Evolutionary conservation across 805 yeast genomes (phyloP).

Genomic region (Candida quercuum): DNA sequence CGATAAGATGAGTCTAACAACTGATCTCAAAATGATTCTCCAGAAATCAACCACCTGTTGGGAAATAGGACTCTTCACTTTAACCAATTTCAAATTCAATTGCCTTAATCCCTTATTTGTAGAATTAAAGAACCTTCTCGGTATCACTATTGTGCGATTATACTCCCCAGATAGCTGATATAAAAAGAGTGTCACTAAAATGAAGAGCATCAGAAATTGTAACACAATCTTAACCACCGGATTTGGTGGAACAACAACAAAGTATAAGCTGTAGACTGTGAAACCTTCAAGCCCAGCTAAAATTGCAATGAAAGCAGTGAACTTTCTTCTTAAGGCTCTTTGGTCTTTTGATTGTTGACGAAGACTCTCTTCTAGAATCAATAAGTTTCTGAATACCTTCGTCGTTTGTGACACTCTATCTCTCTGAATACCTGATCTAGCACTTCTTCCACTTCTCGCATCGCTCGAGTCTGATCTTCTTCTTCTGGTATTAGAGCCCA

Average conservation of each 20-base stretch:
- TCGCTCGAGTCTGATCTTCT: conserved; percentile 24
- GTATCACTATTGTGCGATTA: conserved; percentile 74
- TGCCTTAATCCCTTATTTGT: conserved; percentile 88
- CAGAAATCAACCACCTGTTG: conserved; percentile 31
- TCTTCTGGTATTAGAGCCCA: conserved; percentile 8
- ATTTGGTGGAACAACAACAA: conserved; percentile 33
- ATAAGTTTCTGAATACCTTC: conserved; percentile 72
- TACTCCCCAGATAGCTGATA: conserved; percentile 90
- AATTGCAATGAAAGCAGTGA: conserved; percentile 34
- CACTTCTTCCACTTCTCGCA: conserved; percentile 16
- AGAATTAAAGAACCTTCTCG: conserved; percentile 71
- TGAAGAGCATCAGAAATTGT: conserved; percentile 54
- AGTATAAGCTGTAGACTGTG: conserved; percentile 33
- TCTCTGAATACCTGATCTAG: conserved; percentile 20
- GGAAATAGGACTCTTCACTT: conserved; percentile 39
- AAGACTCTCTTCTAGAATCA: conserved; percentile 81
- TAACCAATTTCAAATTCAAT: conserved; percentile 71
- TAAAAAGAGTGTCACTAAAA: conserved; percentile 61
- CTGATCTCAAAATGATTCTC: conserved; percentile 23
- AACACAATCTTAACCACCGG: conserved; percentile 33
- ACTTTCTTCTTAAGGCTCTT: conserved; percentile 48
- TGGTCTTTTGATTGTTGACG: conserved; percentile 78
- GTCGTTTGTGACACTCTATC: conserved; percentile 46
- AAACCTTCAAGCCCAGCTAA: conserved; percentile 36
- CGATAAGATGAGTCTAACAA: conserved; percentile 14